Evolutionary conservation across 208 protist genomes (phyloP).

Genomic region (Leishmania turanica): DNA sequence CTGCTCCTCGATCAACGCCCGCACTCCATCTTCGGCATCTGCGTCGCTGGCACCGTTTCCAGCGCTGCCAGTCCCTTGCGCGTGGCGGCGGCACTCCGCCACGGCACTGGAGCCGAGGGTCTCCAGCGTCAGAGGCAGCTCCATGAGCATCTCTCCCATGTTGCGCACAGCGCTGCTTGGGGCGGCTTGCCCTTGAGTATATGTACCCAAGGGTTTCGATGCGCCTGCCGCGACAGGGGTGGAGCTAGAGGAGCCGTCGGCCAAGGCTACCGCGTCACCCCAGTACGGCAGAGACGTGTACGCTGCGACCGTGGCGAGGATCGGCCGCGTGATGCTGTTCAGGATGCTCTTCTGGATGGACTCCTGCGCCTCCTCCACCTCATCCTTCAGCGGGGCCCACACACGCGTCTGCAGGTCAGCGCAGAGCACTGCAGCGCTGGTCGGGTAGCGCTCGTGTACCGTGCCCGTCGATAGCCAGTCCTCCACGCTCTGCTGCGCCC

Average conservation of each 20-base stretch:
- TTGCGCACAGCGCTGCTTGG: slow-evolving; percentile 59
- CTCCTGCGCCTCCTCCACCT: slow-evolving; percentile 32
- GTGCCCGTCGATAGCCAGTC: slow-evolving; percentile 44
- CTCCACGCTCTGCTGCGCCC: slow-evolving; percentile 34
- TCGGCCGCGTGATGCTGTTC: slow-evolving; percentile 41
- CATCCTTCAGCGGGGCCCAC: slow-evolving; percentile 45
- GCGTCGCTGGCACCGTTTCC: neutral
- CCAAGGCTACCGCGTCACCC: slow-evolving; percentile 14
- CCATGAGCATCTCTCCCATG: slow-evolving; percentile 84
- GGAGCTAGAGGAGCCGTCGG: neutral
- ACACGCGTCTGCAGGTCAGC: slow-evolving; percentile 37
- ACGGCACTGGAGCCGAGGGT: slow-evolving; percentile 37
- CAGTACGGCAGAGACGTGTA: slow-evolving; percentile 54
- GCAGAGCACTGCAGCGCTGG: slow-evolving; percentile 24
- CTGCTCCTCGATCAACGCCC: slow-evolving; percentile 59
- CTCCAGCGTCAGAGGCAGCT: slow-evolving; percentile 76
- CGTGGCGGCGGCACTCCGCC: slow-evolving; percentile 4
- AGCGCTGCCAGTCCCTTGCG: neutral
- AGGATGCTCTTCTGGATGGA: slow-evolving; percentile 37
- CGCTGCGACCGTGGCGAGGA: slow-evolving; percentile 35
- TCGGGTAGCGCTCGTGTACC: slow-evolving; percentile 37
- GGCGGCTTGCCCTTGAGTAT: slow-evolving; percentile 41
- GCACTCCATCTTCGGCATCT: slow-evolving; percentile 29
- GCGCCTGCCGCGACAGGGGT: neutral
- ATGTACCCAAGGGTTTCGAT: slow-evolving; percentile 6